Percentiles rank a stretch among this genome's conserved stretches.
Evolutionary conservation across 495 filamentous ascomycete genomes (phyloP).

Genomic region (Neurospora sp.): DNA sequence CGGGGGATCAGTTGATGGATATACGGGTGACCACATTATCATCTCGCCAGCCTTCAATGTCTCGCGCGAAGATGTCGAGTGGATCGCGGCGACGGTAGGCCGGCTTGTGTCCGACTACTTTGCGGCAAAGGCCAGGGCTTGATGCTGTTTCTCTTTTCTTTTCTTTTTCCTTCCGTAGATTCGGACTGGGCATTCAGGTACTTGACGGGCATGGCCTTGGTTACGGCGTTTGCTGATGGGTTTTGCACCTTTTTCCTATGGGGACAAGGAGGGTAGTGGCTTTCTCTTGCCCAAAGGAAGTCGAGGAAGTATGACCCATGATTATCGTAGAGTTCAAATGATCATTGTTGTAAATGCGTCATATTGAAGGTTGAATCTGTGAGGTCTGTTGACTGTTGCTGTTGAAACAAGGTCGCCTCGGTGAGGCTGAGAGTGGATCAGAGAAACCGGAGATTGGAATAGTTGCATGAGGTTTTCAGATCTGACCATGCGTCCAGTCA

Average conservation of each 20-base stretch:
- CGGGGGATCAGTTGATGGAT: slow-evolving; percentile 55
- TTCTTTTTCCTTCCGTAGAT: neutral
- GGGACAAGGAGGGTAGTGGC: neutral
- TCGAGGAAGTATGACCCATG: neutral
- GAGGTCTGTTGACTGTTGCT: neutral
- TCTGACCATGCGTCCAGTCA: neutral
- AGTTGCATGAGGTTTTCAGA: neutral
- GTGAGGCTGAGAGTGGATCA: neutral
- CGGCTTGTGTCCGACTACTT: slow-evolving; percentile 28
- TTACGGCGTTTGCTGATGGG: neutral
- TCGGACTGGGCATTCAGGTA: neutral
- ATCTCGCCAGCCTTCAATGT: slow-evolving; percentile 68
- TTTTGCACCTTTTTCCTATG: neutral
- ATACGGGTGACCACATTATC: slow-evolving; percentile 63
- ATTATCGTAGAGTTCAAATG: neutral
- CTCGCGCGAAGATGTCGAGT: slow-evolving; percentile 49
- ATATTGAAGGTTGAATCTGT: neutral
- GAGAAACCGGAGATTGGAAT: neutral
- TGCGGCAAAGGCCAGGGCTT: slow-evolving; percentile 2
- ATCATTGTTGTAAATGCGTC: neutral
- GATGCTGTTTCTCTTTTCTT: neutral
- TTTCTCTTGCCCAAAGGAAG: neutral
- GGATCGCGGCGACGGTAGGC: slow-evolving; percentile 36
- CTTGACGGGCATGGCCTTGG: neutral
- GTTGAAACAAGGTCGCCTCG: neutral